Evolutionary conservation across 768 basidiomycete genomes (phyloP), one percentile per base, ranked within the genome.

Genomic region (Tephrocybe sp.): DNA sequence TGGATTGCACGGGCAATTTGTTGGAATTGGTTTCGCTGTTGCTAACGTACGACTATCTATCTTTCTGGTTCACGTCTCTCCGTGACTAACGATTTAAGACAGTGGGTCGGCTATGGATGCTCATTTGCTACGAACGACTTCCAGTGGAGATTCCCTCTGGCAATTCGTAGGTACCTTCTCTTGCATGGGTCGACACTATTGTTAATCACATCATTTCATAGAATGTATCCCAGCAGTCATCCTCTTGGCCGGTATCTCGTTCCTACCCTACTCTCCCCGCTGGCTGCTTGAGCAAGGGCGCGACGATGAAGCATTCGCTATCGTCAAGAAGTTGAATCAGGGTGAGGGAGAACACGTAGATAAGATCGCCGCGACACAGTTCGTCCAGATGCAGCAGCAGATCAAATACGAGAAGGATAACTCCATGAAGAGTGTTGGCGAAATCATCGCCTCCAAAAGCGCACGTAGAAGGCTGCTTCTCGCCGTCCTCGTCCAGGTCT

Each of bases 41-140:
- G 39, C 51, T 6, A 48, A 48, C 24, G 52, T 53, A 26, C 34
- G 44, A 15, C 5, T 34, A 15, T 16, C 19, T 6, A 34, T 11
- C n/a, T 38, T 19, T 21, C 3, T 27, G 32, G 34, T 15, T 35
- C 21, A 13, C 15, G 28, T 19, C 24, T 25, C 24, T 43, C 11
- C 7, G 22, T 16, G 9, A 19, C 22, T 32, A 8, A 25, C 35
- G 13, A 21, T 36, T 5, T 22, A 15, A 4, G 13, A 19, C 18
- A 48, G 47, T 48, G 46, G 52, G 35, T 53, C 4, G 47, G 46
- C 4, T 53, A 43, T 37, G 52, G 39, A 9, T 53, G 52, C 32
- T 47, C 51, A 2, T 46, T 38, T 34, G 51, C 51, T 13, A 26
- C 38, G 9, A 28, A 28, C 26, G 36, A 52, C 28, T 46, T 52